phyloP scores from a whole-genome alignment of 768 basidiomycete genomes.

The Coprinopsis cinerea region DNA sequence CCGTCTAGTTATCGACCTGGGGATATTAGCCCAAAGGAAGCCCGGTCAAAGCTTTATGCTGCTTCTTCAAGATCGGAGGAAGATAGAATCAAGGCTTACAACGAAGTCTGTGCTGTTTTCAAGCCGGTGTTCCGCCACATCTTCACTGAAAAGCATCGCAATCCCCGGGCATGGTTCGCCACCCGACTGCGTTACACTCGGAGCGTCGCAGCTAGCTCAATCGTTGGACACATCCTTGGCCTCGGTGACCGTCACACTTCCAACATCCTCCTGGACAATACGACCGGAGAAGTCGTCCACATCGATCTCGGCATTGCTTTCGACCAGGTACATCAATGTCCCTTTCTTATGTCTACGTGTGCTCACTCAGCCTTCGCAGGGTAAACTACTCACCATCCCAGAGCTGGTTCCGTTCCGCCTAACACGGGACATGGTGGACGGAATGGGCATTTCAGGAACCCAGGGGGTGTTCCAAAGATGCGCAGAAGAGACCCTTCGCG shows the following conservation, averaged over 20 bases:
- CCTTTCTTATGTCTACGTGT: neutral
- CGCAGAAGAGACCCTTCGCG: constrained; percentile 90
- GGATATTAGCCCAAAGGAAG: constrained; percentile 38
- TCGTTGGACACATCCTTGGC: constrained; percentile 89
- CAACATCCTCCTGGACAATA: constrained; percentile 86
- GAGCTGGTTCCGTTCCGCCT: constrained; percentile 94
- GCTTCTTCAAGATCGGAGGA: constrained; percentile 25
- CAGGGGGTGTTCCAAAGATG: constrained; percentile 94
- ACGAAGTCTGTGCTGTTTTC: constrained; percentile 37
- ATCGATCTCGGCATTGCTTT: constrained; percentile 98
- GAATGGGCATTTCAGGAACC: constrained; percentile 84
- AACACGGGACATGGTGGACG: constrained; percentile 91
- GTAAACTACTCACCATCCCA: constrained; percentile 69
- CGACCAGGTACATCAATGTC: constrained; percentile 60
- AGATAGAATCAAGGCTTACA: constrained; percentile 26
- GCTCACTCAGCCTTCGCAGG: constrained; percentile 38
- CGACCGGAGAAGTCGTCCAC: constrained; percentile 83
- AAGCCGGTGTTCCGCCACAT: constrained; percentile 91
- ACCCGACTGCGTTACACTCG: constrained; percentile 87
- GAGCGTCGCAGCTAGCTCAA: constrained; percentile 89
- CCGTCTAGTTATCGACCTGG: constrained; percentile 58
- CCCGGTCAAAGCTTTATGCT: constrained; percentile 25
- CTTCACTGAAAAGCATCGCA: constrained; percentile 86
- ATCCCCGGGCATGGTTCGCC: constrained; percentile 86
- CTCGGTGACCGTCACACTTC: constrained; percentile 89